Percentiles rank a stretch among this genome's conserved stretches.
phyloP scores from a whole-genome alignment of 1,139 yeast species.

The Sporopachydermia cereana region DNA sequence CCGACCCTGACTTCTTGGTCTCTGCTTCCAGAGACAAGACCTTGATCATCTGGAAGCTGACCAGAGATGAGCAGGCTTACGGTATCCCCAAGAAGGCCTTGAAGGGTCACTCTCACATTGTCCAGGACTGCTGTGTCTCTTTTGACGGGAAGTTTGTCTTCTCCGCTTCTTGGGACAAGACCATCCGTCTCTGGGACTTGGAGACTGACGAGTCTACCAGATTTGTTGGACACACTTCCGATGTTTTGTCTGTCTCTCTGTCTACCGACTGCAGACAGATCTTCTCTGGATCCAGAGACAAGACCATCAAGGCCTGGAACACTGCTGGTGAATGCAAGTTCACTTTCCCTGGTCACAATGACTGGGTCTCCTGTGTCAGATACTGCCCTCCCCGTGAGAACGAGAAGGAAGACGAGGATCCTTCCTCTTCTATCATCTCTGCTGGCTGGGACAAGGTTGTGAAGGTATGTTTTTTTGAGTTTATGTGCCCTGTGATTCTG shows the following conservation, averaged over 20 bases:
- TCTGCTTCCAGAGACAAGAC: conserved; percentile 99
- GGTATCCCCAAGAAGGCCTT: conserved; percentile 98
- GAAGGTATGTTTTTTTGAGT: conserved; percentile 64
- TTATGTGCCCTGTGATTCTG: conserved; percentile 8
- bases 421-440: conserved; percentile 72
- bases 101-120: conserved; percentile 98
- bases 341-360: conserved; percentile 91
- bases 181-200: conserved; percentile 98
- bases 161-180: conserved; percentile 99
- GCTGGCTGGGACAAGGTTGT: conserved; percentile 99
- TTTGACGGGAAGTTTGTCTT: conserved; percentile 98
- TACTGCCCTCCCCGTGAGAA: conserved; percentile 59
- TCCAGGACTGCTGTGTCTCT: conserved; percentile 94
- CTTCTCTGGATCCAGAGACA: conserved; percentile 98
- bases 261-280: conserved; percentile 96
- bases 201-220: conserved; percentile 91
- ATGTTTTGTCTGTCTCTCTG: conserved; percentile 93
- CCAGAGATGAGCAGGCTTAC: conserved; percentile 94
- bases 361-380: conserved; percentile 99
- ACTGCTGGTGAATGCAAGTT: conserved; percentile 97
- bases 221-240: conserved; percentile 97
- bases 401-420: conserved; percentile 28
- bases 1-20: conserved; percentile 95
- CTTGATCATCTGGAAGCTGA: conserved; percentile 96
- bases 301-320: conserved; percentile 99